A percentile compares a stretch with the other conserved stretches of the same genome.
These are phyloP conservation scores for Chlamydomonas sp. DNA, from an alignment of 139 green algal species.

Conservation along the genomic window DNA sequence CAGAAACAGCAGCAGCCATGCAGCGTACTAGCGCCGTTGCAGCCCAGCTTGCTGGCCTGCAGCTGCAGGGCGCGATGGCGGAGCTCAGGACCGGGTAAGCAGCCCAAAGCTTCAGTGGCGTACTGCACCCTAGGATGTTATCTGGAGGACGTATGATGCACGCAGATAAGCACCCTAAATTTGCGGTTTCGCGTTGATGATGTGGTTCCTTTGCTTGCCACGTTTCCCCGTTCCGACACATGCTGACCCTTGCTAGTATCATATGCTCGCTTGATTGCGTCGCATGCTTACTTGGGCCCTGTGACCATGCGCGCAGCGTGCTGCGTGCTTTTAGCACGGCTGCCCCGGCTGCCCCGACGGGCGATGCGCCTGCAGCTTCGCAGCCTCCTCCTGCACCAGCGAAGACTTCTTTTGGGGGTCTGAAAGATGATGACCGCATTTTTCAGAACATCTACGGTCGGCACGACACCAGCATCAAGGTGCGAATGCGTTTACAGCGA, in stretches of 20 bases:
- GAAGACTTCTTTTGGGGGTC: slow-evolving; percentile 76
- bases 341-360: slow-evolving; percentile 25
- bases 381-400: slow-evolving; percentile 30
- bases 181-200: too few species aligned
- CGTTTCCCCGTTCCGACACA: too few species aligned
- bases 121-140: too few species aligned
- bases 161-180: too few species aligned
- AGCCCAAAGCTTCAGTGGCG: background rate
- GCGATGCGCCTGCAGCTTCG: slow-evolving; percentile 12
- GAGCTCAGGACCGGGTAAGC: slow-evolving; percentile 34
- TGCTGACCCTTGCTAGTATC: too few species aligned
- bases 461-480: slow-evolving; percentile 92
- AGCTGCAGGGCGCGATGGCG: slow-evolving; percentile 19
- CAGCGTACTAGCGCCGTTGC: slow-evolving; percentile 10
- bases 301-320: slow-evolving; percentile 1
- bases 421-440: slow-evolving; percentile 96
- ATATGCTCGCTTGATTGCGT: background rate
- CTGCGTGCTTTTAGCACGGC: slow-evolving; percentile 20
- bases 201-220: too few species aligned
- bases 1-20: background rate
- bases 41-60: slow-evolving; percentile 15
- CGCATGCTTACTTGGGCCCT: background rate
- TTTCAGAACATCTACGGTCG: slow-evolving; percentile 98
- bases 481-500: slow-evolving; percentile 7
- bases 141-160: too few species aligned